These are phyloP conservation scores for Trypanosoma theileri DNA, from an alignment of 208 protist species.

Conservation along the genomic window DNA sequence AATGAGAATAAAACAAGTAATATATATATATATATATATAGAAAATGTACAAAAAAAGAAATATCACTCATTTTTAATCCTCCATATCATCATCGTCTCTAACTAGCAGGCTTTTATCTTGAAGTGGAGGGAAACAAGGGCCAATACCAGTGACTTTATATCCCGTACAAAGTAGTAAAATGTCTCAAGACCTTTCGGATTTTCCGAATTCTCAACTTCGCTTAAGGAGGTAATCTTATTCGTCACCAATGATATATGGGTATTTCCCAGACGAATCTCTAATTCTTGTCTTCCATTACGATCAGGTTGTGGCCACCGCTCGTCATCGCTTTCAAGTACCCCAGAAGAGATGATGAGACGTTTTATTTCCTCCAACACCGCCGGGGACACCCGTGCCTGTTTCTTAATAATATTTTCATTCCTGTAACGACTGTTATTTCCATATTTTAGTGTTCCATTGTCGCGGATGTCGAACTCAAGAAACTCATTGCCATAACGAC, in stretches of 20 bases:
- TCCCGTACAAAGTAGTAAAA: constrained; percentile 89
- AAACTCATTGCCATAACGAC: constrained; percentile 90
- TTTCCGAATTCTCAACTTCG: constrained; percentile 55
- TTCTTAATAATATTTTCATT: constrained; percentile 92
- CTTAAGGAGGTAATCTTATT: constrained; percentile 84
- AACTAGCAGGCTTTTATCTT: constrained; percentile 79
- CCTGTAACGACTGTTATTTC: constrained; percentile 88
- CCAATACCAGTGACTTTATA: constrained; percentile 72
- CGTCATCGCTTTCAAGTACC: constrained; percentile 78
- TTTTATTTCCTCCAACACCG: constrained; percentile 78
- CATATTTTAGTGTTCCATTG: constrained; percentile 81
- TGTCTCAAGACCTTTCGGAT: constrained; percentile 44
- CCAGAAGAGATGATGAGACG: constrained; percentile 58
- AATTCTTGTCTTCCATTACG: constrained; percentile 88
- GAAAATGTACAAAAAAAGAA: no score
- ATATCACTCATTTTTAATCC: not conserved
- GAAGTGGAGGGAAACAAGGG: constrained; percentile 85
- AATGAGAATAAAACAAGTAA: no score
- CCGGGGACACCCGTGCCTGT: constrained; percentile 65
- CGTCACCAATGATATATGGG: constrained; percentile 85
- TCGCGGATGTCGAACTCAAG: constrained; percentile 83
- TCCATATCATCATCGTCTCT: not conserved
- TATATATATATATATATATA: no score
- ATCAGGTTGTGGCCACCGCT: constrained; percentile 81
- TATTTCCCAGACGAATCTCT: constrained; percentile 85